phyloP scores from a whole-genome alignment of 192 early-diverging fungal species.

The Linnemannia exigua region DNA sequence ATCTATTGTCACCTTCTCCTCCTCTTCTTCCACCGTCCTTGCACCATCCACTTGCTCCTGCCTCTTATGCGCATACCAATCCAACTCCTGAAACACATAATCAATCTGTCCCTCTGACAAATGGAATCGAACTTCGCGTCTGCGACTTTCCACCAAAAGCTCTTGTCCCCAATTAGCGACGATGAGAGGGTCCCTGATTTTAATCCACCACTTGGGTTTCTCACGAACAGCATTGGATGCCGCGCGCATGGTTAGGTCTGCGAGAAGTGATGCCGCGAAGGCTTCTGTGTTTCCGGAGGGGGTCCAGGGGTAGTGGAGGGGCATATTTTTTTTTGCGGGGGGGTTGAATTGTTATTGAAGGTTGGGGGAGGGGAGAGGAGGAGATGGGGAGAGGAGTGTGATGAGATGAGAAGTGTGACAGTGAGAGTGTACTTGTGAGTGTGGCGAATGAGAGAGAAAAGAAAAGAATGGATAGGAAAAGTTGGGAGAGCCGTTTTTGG shows the following conservation, averaged over 20 bases:
- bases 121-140: background rate
- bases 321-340: background rate
- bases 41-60: constrained; percentile 45
- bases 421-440: too few relatives aligned
- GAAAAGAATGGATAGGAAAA: too few relatives aligned
- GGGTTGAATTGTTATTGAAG: too few relatives aligned
- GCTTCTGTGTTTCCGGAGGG: constrained; percentile 7
- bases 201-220: constrained; percentile 54
- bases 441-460: too few relatives aligned
- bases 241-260: constrained; percentile 17
- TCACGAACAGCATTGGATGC: constrained; percentile 44
- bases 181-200: constrained; percentile 42
- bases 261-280: constrained; percentile 12
- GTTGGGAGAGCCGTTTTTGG: too few relatives aligned
- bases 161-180: constrained; percentile 22
- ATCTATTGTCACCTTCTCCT: background rate
- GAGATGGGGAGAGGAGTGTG: too few relatives aligned
- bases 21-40: too few relatives aligned
- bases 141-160: constrained; percentile 10
- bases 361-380: too few relatives aligned
- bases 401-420: too few relatives aligned
- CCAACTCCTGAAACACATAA: constrained; percentile 64
- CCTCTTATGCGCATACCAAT: constrained; percentile 49
- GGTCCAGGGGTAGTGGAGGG: constrained; percentile 17
- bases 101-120: constrained; percentile 58